These are phyloP conservation scores for Tuber calosporum DNA, from an alignment of 495 filamentous ascomycete species.

Conservation along the genomic window DNA sequence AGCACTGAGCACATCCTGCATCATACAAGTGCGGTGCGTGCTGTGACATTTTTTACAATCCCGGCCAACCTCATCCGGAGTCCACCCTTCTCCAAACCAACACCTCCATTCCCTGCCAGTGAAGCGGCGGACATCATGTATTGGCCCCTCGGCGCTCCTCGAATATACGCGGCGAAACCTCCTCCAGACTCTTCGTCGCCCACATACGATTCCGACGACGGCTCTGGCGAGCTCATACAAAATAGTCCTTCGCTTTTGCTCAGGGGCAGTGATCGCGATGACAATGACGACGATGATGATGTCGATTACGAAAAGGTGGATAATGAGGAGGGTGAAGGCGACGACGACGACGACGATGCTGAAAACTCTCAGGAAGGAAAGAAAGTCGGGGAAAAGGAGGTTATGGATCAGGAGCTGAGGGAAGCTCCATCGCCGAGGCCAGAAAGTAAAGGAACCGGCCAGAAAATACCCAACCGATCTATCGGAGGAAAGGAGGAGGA, in stretches of 20 bases:
- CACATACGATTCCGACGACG: slow-evolving; percentile 46
- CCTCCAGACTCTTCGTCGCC: slow-evolving; percentile 44
- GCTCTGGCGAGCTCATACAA: slow-evolving; percentile 42
- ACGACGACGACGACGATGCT: slow-evolving; percentile 10
- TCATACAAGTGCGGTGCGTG: background rate
- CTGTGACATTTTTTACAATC: background rate
- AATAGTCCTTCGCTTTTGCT: slow-evolving; percentile 40
- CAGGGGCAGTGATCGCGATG: slow-evolving; percentile 48
- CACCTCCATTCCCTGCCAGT: background rate
- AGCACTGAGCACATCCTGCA: too few species aligned
- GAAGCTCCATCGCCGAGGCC: slow-evolving; percentile 20
- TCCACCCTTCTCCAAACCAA: background rate
- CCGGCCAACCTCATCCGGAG: background rate
- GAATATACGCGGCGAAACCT: slow-evolving; percentile 73
- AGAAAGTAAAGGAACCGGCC: slow-evolving; percentile 30
- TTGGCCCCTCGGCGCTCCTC: slow-evolving; percentile 88
- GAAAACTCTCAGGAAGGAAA: slow-evolving; percentile 22
- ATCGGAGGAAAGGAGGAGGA: slow-evolving; percentile 29
- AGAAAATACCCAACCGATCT: slow-evolving; percentile 34
- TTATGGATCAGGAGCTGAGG: slow-evolving; percentile 33
- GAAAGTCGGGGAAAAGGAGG: slow-evolving; percentile 36
- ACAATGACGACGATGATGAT: slow-evolving; percentile 51
- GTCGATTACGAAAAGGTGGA: slow-evolving; percentile 52
- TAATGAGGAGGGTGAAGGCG: slow-evolving; percentile 13
- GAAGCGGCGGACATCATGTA: slow-evolving; percentile 58